These are phyloP conservation scores for Trichoderma semiorbis DNA, from an alignment of 2,329 filamentous ascomycete genomes.

Conservation along the genomic window DNA sequence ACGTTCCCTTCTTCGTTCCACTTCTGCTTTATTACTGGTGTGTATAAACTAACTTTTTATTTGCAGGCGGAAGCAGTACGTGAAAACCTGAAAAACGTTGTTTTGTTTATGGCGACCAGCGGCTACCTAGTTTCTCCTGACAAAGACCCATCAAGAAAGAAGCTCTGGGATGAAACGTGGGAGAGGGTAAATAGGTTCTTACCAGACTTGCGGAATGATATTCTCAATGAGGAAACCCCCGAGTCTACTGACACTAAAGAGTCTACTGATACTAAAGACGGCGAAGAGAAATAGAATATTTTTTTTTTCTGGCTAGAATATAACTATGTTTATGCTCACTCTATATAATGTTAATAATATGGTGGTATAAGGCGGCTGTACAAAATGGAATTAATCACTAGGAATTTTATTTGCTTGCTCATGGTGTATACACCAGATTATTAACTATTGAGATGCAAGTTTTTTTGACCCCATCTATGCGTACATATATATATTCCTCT, in stretches of 20 bases:
- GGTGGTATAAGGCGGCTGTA: neutral
- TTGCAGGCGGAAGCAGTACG: constrained; percentile 85
- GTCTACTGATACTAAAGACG: neutral
- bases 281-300: neutral
- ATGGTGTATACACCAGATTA: neutral
- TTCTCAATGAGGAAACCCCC: neutral
- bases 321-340: neutral
- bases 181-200: constrained; percentile 64
- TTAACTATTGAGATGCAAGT: neutral
- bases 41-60: neutral
- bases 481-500: neutral
- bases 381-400: neutral
- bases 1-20: constrained; percentile 36
- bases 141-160: constrained; percentile 52
- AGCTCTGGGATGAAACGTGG: constrained; percentile 61
- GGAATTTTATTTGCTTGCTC: neutral
- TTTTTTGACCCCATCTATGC: neutral
- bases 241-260: neutral
- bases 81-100: constrained; percentile 92
- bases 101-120: constrained; percentile 90
- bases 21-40: neutral
- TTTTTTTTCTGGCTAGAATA: neutral
- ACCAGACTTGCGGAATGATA: constrained; percentile 55
- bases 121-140: constrained; percentile 74
- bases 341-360: neutral